These are phyloP conservation scores for Ogataea kodamae DNA, from an alignment of 805 yeast species.

Conservation along the genomic window DNA sequence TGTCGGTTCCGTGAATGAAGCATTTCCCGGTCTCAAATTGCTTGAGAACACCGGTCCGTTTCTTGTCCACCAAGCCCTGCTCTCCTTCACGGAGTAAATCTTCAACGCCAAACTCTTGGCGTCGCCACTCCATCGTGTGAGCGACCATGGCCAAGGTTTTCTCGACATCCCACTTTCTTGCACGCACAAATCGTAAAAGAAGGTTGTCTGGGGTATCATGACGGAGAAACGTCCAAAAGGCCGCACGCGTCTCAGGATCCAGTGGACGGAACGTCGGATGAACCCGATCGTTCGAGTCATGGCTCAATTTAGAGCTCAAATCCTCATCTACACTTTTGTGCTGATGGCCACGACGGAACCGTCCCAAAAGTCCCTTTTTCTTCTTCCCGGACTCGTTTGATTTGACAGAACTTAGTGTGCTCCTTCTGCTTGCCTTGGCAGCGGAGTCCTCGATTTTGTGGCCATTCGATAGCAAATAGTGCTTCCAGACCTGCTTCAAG, in stretches of 20 bases:
- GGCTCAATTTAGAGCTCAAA: constrained; percentile 19
- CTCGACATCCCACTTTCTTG: constrained; percentile 80
- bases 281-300: constrained; percentile 27
- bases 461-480: constrained; percentile 58
- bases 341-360: constrained; percentile 26
- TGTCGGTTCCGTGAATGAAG: constrained; percentile 70
- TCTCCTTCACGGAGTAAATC: constrained; percentile 70
- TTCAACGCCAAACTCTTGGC: constrained; percentile 57
- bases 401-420: constrained; percentile 30
- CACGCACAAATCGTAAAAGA: constrained; percentile 72
- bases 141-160: constrained; percentile 68
- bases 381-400: constrained; percentile 27
- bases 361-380: constrained; percentile 32
- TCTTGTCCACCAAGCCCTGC: constrained; percentile 46
- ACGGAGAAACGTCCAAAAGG: constrained; percentile 60
- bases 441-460: constrained; percentile 27
- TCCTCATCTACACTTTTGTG: constrained; percentile 25
- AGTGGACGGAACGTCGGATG: constrained; percentile 49
- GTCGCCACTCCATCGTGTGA: constrained; percentile 75
- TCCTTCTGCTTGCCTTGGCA: constrained; percentile 13
- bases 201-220: constrained; percentile 80
- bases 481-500: constrained; percentile 70
- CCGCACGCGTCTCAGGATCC: constrained; percentile 49
- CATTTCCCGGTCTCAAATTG: constrained; percentile 70
- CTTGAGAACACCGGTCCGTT: constrained; percentile 43